Evolutionary conservation across 768 basidiomycete genomes (phyloP).

Genomic region (Lyophyllum semitale): DNA sequence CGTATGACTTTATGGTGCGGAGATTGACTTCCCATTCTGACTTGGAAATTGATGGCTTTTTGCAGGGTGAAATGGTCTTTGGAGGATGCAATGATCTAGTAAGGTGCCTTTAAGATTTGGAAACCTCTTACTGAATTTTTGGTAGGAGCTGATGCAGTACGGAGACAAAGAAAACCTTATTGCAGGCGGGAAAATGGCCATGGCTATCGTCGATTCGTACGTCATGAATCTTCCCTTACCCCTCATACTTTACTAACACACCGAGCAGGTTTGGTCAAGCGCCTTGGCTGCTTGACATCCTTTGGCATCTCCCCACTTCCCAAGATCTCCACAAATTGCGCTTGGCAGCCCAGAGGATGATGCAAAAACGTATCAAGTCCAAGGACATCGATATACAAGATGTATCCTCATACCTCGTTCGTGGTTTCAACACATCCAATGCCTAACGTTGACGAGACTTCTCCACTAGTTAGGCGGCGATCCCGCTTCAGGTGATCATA

Average conservation of each 20-base stretch:
- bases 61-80: constrained; percentile 27
- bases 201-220: constrained; percentile 26
- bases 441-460: background rate
- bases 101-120: background rate
- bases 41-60: background rate
- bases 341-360: constrained; percentile 13
- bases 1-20: constrained; percentile 27
- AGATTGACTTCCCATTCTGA: background rate
- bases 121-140: background rate
- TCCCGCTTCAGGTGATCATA: constrained; percentile 9
- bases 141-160: constrained; percentile 21
- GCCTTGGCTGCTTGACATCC: constrained; percentile 30
- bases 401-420: constrained; percentile 22
- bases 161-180: constrained; percentile 24
- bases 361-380: constrained; percentile 6
- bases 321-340: constrained; percentile 16
- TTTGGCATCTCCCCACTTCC: constrained; percentile 26
- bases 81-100: constrained; percentile 18
- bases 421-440: background rate
- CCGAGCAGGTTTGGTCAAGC: constrained; percentile 27
- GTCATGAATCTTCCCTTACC: background rate
- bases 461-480: constrained; percentile 13
- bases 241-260: background rate
- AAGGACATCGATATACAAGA: constrained; percentile 11
- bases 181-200: constrained; percentile 22